Evolutionary conservation across 257 asterid genomes (phyloP).

Genomic region (Schizonepeta tenuifolia): DNA sequence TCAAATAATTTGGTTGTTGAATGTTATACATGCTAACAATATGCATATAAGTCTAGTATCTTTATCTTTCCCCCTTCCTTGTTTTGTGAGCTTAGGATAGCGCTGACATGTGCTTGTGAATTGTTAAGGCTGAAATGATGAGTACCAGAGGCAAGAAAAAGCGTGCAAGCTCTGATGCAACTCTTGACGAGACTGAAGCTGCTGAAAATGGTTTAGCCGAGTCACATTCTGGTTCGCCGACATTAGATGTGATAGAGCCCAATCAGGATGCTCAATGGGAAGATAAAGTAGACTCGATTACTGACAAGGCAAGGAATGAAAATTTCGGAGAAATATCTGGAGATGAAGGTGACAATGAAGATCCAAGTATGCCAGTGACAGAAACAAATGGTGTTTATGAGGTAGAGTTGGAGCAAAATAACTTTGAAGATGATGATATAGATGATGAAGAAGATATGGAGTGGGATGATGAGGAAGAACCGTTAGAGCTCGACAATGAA

Average conservation of each 20-base stretch:
- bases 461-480: slow-evolving; percentile 38
- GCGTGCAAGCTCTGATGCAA: slow-evolving; percentile 25
- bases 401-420: slow-evolving; percentile 26
- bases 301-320: slow-evolving; percentile 24
- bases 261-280: slow-evolving; percentile 27
- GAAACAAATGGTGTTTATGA: slow-evolving; percentile 31
- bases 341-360: slow-evolving; percentile 34
- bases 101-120: slow-evolving; percentile 30
- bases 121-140: slow-evolving; percentile 39
- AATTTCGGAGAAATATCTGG: slow-evolving; percentile 19
- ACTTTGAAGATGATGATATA: slow-evolving; percentile 42
- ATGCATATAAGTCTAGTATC: slow-evolving; percentile 4
- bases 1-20: neutral
- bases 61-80: neutral
- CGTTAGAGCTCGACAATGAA: slow-evolving; percentile 40
- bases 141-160: slow-evolving; percentile 37
- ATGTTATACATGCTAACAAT: slow-evolving; percentile 9
- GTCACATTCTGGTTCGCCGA: slow-evolving; percentile 27
- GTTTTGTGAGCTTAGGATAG: slow-evolving; percentile 14
- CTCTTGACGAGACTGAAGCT: slow-evolving; percentile 34
- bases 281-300: slow-evolving; percentile 26
- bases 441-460: slow-evolving; percentile 31
- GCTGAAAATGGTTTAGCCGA: slow-evolving; percentile 39
- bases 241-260: slow-evolving; percentile 28
- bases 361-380: slow-evolving; percentile 11